A percentile compares a stretch with the other conserved stretches of the same genome.
Evolutionary conservation across 257 asterid species (phyloP).

Genomic region (Solanum chiquidenum): DNA sequence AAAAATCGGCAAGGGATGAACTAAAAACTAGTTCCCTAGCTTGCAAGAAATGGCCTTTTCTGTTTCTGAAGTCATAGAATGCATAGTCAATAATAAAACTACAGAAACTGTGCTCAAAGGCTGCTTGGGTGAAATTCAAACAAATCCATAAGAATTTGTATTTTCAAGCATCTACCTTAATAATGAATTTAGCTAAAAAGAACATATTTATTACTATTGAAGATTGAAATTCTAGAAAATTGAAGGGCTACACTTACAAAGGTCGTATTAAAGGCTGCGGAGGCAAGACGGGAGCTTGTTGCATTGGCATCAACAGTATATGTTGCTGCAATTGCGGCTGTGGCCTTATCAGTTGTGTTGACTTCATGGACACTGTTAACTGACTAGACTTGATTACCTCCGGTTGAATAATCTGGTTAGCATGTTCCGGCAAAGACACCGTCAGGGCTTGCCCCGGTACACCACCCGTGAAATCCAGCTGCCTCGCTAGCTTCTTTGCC

Average conservation of each 20-base stretch:
- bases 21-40: not conserved
- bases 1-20: not conserved
- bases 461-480: conserved; percentile 72
- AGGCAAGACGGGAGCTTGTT: conserved; percentile 31
- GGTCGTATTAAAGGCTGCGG: conserved; percentile 50
- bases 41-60: not conserved
- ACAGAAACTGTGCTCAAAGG: not conserved
- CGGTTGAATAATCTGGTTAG: conserved; percentile 20
- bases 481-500: conserved; percentile 84
- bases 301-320: conserved; percentile 32
- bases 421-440: conserved; percentile 12
- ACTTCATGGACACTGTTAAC: conserved; percentile 3
- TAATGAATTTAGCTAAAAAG: not conserved
- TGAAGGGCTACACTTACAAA: conserved; percentile 35
- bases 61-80: not conserved
- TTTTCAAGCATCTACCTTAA: not conserved
- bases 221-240: not conserved
- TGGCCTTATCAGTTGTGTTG: conserved; percentile 9
- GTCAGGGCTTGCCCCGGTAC: conserved; percentile 1
- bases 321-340: conserved; percentile 11
- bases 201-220: not conserved
- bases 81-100: not conserved
- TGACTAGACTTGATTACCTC: not conserved
- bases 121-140: not conserved
- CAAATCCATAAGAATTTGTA: not conserved